Percentiles rank a stretch among this genome's conserved stretches.
Conservation (phyloP, 129 eudicot genomes). For the Chrysanthemum seticuspe region DNA sequence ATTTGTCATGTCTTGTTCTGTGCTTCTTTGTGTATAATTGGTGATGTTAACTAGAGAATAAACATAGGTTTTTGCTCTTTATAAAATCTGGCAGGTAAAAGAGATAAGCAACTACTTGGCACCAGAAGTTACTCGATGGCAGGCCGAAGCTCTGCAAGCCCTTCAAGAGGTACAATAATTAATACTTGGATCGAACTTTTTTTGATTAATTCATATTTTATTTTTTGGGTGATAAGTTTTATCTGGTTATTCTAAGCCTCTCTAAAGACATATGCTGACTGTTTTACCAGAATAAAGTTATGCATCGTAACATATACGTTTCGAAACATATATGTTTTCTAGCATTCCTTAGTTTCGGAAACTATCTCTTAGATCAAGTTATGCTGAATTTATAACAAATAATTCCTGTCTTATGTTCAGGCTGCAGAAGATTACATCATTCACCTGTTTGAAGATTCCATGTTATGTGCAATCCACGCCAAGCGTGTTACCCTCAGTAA, state of each 20-base stretch:
- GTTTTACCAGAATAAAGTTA: not conserved
- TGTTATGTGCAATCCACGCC: constrained; percentile 87
- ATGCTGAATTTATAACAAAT: not conserved
- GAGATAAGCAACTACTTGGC: constrained; percentile 43
- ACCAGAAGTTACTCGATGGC: constrained; percentile 49
- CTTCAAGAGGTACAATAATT: constrained; percentile 59
- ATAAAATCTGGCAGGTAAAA: constrained; percentile 43
- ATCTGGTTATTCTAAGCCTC: not conserved
- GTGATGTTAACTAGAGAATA: constrained; percentile 12
- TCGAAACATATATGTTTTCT: not conserved
- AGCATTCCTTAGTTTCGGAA: not conserved
- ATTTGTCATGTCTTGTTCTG: too few species aligned
- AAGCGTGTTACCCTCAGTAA: constrained; percentile 88
- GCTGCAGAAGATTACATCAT: constrained; percentile 84
- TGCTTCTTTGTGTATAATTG: not conserved
- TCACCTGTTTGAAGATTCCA: constrained; percentile 73
- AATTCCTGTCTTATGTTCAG: constrained; percentile 33
- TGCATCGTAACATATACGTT: not conserved
- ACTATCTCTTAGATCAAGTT: not conserved
- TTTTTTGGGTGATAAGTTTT: not conserved
- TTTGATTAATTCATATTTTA: not conserved
- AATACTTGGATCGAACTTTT: not conserved
- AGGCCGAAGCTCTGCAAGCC: constrained; percentile 67
- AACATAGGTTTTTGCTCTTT: constrained; percentile 5
- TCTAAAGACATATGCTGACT: not conserved